phyloP scores from a whole-genome alignment of 1,284 basidiomycete genomes.

The Austroboletus rostrupii region DNA sequence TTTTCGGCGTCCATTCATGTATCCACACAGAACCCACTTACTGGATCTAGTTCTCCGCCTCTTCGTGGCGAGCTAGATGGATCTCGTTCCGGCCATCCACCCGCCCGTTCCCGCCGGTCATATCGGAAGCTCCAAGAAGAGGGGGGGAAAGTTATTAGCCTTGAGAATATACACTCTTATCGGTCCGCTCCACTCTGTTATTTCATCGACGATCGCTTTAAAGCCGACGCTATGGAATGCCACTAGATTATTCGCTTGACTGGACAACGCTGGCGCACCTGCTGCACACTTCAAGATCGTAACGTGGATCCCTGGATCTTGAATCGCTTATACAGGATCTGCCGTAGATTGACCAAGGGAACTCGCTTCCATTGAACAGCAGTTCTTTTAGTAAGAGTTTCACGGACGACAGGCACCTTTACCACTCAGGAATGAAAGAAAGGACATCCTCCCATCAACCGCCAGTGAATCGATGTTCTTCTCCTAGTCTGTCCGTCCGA shows the following conservation, averaged over 20 bases:
- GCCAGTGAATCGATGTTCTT: constrained; percentile 79
- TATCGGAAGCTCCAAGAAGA: constrained; percentile 1
- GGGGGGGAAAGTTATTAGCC: constrained; percentile 35
- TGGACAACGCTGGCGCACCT: constrained; percentile 39
- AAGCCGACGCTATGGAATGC: constrained; percentile 34
- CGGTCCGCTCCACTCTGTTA: constrained; percentile 60
- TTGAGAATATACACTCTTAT: constrained; percentile 78
- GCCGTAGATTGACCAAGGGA: constrained; percentile 59
- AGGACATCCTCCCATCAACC: constrained; percentile 74
- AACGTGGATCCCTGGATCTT: constrained; percentile 88
- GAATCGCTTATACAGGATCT: constrained; percentile 82
- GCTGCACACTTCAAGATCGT: constrained; percentile 65
- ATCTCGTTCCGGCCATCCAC: constrained; percentile 84
- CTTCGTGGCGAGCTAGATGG: constrained; percentile 79
- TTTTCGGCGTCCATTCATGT: not conserved
- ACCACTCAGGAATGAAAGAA: constrained; percentile 73
- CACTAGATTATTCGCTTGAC: not conserved
- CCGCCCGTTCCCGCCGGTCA: constrained; percentile 33
- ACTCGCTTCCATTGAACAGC: constrained; percentile 54
- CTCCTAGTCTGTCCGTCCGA: constrained; percentile 80
- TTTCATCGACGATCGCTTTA: constrained; percentile 49
- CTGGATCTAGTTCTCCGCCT: constrained; percentile 82
- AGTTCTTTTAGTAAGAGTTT: constrained; percentile 22
- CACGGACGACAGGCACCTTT: constrained; percentile 23
- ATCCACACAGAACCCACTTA: constrained; percentile 24